These are phyloP conservation scores for Phytopythium mirpurense DNA, from an alignment of 352 stramenopile species.

Conservation along the genomic window DNA sequence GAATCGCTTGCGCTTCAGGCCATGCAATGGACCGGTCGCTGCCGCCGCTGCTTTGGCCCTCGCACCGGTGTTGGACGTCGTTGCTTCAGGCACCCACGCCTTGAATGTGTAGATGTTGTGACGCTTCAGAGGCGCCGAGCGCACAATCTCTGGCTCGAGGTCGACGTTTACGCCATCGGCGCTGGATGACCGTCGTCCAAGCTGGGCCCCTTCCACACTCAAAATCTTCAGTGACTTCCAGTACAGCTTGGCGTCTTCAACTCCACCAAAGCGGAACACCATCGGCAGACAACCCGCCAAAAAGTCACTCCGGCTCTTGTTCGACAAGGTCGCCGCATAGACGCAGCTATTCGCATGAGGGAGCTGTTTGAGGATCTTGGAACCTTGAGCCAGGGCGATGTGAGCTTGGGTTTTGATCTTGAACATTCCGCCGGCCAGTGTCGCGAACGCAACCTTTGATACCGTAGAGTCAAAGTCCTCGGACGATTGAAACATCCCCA, in stretches of 20 bases:
- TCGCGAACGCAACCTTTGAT: slow-evolving; percentile 70
- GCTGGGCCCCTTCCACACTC: slow-evolving; percentile 51
- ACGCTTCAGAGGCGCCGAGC: slow-evolving; percentile 46
- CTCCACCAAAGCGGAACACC: slow-evolving; percentile 33
- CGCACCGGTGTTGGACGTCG: slow-evolving; percentile 38
- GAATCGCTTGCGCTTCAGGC: slow-evolving; percentile 55
- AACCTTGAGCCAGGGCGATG: slow-evolving; percentile 54
- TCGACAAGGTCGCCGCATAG: slow-evolving; percentile 55
- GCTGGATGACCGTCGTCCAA: slow-evolving; percentile 33
- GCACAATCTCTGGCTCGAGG: slow-evolving; percentile 48
- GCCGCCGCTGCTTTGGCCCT: slow-evolving; percentile 47
- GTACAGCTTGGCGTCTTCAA: slow-evolving; percentile 50
- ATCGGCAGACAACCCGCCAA: slow-evolving; percentile 53
- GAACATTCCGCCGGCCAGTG: slow-evolving; percentile 63
- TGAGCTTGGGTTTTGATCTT: slow-evolving; percentile 36
- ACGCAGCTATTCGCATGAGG: slow-evolving; percentile 54
- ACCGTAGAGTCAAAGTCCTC: slow-evolving; percentile 73
- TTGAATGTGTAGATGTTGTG: slow-evolving; percentile 66
- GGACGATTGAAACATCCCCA: slow-evolving; percentile 48
- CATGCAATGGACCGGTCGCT: slow-evolving; percentile 29
- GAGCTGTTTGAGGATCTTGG: slow-evolving; percentile 42
- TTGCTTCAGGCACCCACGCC: slow-evolving; percentile 57
- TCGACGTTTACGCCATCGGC: slow-evolving; percentile 41
- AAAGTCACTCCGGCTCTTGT: slow-evolving; percentile 43
- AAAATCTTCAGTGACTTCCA: slow-evolving; percentile 74